Evolutionary conservation across 2,329 filamentous ascomycete species (phyloP).

Genomic region (Graphilbum fragrans): DNA sequence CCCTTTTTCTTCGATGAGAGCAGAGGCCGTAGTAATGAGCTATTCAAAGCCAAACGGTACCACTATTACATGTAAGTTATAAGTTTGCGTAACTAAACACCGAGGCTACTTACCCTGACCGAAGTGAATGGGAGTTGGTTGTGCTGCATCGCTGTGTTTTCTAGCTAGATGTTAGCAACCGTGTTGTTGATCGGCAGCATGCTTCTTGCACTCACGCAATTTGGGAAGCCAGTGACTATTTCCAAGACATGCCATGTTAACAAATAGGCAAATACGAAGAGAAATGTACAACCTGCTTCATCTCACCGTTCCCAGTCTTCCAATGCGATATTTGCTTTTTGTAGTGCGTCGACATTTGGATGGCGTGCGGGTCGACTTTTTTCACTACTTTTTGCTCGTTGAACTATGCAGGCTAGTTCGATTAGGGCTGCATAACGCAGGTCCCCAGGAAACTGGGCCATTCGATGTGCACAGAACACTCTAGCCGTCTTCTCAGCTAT

Average conservation of each 20-base stretch:
- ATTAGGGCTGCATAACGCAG: slow-evolving; percentile 1
- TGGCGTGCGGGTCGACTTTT: not conserved
- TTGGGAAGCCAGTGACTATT: no score
- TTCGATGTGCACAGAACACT: not conserved
- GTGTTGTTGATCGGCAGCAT: no score
- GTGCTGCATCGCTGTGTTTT: slow-evolving; percentile 2
- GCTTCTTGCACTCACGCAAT: no score
- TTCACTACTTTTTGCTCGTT: not conserved
- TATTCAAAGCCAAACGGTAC: slow-evolving; percentile 1
- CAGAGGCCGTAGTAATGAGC: not conserved
- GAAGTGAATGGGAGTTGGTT: slow-evolving; percentile 2
- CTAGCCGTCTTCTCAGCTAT: not conserved
- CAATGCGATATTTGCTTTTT: slow-evolving; percentile 1
- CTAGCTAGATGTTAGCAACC: not conserved
- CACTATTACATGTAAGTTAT: not conserved
- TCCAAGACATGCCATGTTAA: no score
- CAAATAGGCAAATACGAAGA: no score
- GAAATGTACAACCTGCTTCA: not conserved
- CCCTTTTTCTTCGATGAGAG: not conserved
- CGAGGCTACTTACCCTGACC: not conserved
- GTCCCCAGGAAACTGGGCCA: slow-evolving; percentile 1
- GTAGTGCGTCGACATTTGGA: slow-evolving; percentile 1
- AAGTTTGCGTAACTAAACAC: not conserved
- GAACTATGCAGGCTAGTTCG: slow-evolving; percentile 1
- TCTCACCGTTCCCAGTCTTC: slow-evolving; percentile 3